phyloP scores from a whole-genome alignment of 192 early-diverging fungal genomes.

The Coemansia sp. region DNA sequence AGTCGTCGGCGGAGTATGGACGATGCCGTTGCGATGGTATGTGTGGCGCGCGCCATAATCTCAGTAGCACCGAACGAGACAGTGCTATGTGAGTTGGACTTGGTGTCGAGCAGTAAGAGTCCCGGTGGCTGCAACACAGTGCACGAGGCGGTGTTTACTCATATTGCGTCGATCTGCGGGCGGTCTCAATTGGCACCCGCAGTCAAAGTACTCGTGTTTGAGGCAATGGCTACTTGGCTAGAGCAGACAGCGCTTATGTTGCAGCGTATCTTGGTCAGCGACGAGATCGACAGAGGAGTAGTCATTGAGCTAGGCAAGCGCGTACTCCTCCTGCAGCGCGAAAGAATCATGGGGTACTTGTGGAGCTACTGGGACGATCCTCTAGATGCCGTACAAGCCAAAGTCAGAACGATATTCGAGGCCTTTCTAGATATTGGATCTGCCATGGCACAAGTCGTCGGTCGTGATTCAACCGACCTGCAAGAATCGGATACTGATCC shows the following conservation, averaged over 20 bases:
- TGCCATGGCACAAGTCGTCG: conserved; percentile 36
- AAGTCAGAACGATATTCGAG: conserved; percentile 72
- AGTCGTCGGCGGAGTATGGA: conserved; percentile 32
- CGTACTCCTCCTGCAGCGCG: conserved; percentile 53
- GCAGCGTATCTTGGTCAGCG: conserved; percentile 18
- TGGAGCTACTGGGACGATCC: conserved; percentile 89
- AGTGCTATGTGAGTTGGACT: conserved; percentile 31
- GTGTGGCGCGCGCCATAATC: conserved; percentile 49
- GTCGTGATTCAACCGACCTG: neutral
- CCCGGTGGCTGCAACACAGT: conserved; percentile 45
- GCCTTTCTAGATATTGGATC: conserved; percentile 66
- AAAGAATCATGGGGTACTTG: conserved; percentile 71
- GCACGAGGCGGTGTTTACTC: conserved; percentile 65
- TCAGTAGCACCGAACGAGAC: conserved; percentile 40
- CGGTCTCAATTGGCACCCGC: conserved; percentile 65
- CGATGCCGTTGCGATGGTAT: conserved; percentile 55
- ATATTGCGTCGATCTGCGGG: conserved; percentile 65
- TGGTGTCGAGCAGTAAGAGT: conserved; percentile 12
- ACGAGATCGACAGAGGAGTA: neutral
- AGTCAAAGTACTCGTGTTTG: conserved; percentile 72
- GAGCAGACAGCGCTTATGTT: conserved; percentile 60
- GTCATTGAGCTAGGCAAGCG: conserved; percentile 50
- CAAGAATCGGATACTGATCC: conserved; percentile 15
- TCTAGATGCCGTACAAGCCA: conserved; percentile 77
- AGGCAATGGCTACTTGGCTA: conserved; percentile 74